phyloP scores from a whole-genome alignment of 2,329 filamentous ascomycete genomes.

The Apiospora aurea region DNA sequence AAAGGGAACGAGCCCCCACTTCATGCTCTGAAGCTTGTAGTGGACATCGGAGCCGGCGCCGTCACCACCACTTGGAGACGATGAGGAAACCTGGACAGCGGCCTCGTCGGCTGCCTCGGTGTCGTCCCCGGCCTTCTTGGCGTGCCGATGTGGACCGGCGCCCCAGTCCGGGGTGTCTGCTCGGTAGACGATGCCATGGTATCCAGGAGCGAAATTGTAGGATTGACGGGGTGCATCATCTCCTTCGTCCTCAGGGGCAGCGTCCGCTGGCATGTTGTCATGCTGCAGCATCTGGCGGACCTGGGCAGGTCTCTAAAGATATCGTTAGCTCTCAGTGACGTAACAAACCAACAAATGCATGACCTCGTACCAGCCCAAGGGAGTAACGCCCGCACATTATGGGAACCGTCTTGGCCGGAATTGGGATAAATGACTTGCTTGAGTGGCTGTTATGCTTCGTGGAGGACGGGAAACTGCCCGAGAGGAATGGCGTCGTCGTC shows the following conservation, averaged over 20 bases:
- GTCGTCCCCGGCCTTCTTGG: constrained; percentile 28
- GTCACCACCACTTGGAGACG: constrained; percentile 28
- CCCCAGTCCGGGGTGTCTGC: constrained; percentile 72
- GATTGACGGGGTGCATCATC: constrained; percentile 69
- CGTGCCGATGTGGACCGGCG: constrained; percentile 49
- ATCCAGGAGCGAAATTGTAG: constrained; percentile 93
- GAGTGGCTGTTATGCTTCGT: too few species aligned
- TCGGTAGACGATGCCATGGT: constrained; percentile 84
- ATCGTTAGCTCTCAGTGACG: not conserved
- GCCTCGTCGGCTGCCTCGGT: constrained; percentile 30
- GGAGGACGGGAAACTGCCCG: not conserved
- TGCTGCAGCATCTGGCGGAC: constrained; percentile 77
- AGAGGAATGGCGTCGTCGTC: not conserved
- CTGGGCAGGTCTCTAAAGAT: constrained; percentile 73
- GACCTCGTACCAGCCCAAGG: constrained; percentile 61
- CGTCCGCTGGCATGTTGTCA: constrained; percentile 75
- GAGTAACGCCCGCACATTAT: constrained; percentile 74
- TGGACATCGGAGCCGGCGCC: constrained; percentile 48
- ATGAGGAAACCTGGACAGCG: not conserved
- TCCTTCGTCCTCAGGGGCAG: constrained; percentile 73
- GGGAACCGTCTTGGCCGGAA: not conserved
- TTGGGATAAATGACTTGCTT: not conserved
- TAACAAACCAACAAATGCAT: constrained; percentile 24
- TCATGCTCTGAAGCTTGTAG: constrained; percentile 91
- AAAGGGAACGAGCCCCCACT: constrained; percentile 93